Evolutionary conservation across 1,139 yeast genomes (phyloP).

Genomic region (Yamadazyma triangularis): DNA sequence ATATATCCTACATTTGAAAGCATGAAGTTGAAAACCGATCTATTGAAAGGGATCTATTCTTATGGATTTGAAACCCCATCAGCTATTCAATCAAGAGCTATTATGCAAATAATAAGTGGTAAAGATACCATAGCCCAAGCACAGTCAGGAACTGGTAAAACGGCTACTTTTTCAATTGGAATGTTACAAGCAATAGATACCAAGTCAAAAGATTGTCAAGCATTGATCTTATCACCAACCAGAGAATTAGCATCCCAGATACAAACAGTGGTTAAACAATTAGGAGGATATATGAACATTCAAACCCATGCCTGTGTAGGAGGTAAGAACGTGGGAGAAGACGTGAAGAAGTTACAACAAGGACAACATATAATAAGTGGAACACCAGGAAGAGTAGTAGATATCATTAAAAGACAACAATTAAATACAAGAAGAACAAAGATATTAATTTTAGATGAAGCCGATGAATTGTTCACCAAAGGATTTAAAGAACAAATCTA

Average conservation of each 20-base stretch:
- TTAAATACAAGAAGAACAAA: conserved; percentile 67
- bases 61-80: conserved; percentile 95
- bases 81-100: conserved; percentile 93
- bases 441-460: conserved; percentile 87
- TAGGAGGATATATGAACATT: conserved; percentile 83
- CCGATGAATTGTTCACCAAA: conserved; percentile 85
- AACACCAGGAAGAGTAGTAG: conserved; percentile 92
- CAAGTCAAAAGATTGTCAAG: conserved; percentile 66
- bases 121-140: conserved; percentile 96
- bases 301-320: conserved; percentile 92
- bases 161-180: conserved; percentile 94
- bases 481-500: conserved; percentile 93
- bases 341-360: conserved; percentile 61
- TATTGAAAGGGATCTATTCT: conserved; percentile 72
- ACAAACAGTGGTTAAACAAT: conserved; percentile 73
- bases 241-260: conserved; percentile 92
- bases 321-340: conserved; percentile 82
- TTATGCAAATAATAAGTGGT: conserved; percentile 85
- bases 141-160: conserved; percentile 97
- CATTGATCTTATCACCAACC: conserved; percentile 89
- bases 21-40: conserved; percentile 68
- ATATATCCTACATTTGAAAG: conserved; percentile 69
- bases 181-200: conserved; percentile 79
- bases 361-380: conserved; percentile 96
- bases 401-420: conserved; percentile 75